A percentile compares a stretch with the other conserved stretches of the same genome.
phyloP scores from a whole-genome alignment of 805 yeast species.

The Ogataea degrootiae region DNA sequence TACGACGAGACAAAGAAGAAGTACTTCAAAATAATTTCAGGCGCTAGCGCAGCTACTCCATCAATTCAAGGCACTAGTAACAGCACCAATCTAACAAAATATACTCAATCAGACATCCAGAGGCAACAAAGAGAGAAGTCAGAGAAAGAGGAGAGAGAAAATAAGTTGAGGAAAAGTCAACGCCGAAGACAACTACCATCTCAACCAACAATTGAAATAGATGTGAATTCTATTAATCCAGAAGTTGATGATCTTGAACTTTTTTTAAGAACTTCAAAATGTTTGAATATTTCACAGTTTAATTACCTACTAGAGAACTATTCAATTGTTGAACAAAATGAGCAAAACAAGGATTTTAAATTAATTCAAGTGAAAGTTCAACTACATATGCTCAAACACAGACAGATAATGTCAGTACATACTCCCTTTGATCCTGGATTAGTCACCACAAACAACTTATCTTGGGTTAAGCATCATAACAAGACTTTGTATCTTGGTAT shows the following conservation, averaged over 20 bases:
- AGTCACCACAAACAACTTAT: neutral
- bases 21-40: conserved; percentile 13
- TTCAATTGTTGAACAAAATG: neutral
- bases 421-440: neutral
- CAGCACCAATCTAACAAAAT: neutral
- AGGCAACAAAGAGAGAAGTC: neutral
- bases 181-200: too few relatives aligned
- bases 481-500: neutral
- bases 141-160: neutral
- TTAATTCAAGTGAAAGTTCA: neutral
- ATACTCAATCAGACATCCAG: neutral
- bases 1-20: conserved; percentile 16
- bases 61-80: neutral
- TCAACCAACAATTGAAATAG: neutral
- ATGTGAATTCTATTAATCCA: neutral
- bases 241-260: neutral
- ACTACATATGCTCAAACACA: neutral
- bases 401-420: neutral
- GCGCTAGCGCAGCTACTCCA: conserved; percentile 1
- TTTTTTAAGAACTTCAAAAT: neutral
- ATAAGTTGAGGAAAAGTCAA: too few relatives aligned
- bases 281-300: neutral
- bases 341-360: neutral
- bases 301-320: neutral
- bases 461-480: neutral